Conservation (phyloP, 495 filamentous ascomycete species). For the Pseudoneurospora amorphoporcata region DNA sequence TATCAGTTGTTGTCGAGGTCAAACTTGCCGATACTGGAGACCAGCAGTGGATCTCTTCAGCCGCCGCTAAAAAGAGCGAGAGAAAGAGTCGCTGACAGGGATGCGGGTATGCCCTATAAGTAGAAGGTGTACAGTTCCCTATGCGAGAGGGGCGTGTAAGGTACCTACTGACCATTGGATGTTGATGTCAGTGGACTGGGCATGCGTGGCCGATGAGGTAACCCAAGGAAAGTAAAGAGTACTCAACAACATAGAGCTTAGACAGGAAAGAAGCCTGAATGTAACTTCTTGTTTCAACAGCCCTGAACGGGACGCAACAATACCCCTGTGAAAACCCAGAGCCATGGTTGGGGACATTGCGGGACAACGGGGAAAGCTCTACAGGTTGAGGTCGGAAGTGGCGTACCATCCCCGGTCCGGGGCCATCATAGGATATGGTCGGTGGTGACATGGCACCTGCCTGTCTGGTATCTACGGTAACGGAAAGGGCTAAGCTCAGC, state of each 20-base stretch:
- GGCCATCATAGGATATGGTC: neutral
- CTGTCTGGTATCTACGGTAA: neutral
- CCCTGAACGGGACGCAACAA: neutral
- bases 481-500: neutral
- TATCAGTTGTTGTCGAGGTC: neutral
- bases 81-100: neutral
- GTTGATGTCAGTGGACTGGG: neutral
- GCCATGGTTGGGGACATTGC: neutral
- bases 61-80: neutral
- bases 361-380: neutral
- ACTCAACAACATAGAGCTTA: neutral
- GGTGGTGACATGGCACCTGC: neutral
- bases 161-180: neutral
- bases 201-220: neutral
- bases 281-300: neutral
- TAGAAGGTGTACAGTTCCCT: neutral
- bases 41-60: neutral
- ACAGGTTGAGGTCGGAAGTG: neutral
- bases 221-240: neutral
- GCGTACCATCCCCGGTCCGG: neutral
- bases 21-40: neutral
- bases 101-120: neutral
- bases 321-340: neutral
- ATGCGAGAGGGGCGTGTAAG: neutral
- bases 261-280: neutral